These are phyloP conservation scores for Collybia nuda DNA, from an alignment of 768 basidiomycete species.

Conservation along the genomic window DNA sequence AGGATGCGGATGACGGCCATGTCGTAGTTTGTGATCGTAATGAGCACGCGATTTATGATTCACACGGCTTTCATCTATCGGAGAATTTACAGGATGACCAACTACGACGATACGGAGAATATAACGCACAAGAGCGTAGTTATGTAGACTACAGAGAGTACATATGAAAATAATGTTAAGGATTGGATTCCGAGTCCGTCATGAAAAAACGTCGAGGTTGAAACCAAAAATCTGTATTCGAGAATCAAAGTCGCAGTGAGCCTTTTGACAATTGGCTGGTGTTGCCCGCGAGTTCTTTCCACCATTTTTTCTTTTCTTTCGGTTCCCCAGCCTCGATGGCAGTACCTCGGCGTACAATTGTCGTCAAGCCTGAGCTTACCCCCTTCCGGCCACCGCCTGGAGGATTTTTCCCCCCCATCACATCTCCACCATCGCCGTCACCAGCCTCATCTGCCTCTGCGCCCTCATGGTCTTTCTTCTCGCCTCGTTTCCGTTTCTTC, in stretches of 20 bases:
- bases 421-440: constrained; percentile 6
- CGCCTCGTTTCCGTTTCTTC: constrained; percentile 19
- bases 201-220: no score
- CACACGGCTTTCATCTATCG: not conserved
- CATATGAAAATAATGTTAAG: no score
- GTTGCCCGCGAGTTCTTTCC: constrained; percentile 38
- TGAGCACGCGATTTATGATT: constrained; percentile 13
- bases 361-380: constrained; percentile 62
- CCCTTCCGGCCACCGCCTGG: constrained; percentile 61
- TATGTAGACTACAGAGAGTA: no score
- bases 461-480: constrained; percentile 14
- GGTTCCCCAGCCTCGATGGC: constrained; percentile 7
- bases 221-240: not conserved
- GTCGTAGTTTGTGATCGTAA: constrained; percentile 2
- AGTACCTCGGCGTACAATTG: constrained; percentile 36
- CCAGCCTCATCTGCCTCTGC: constrained; percentile 13
- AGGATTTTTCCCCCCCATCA: constrained; percentile 16
- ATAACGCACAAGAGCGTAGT: no score
- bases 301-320: constrained; percentile 36
- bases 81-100: no score
- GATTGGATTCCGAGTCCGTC: no score
- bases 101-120: no score
- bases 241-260: constrained; percentile 12
- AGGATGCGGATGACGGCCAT: not conserved
- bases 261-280: constrained; percentile 14